Conservation (phyloP, 1,284 basidiomycete species). For the Sanghuangporus baumii region DNA sequence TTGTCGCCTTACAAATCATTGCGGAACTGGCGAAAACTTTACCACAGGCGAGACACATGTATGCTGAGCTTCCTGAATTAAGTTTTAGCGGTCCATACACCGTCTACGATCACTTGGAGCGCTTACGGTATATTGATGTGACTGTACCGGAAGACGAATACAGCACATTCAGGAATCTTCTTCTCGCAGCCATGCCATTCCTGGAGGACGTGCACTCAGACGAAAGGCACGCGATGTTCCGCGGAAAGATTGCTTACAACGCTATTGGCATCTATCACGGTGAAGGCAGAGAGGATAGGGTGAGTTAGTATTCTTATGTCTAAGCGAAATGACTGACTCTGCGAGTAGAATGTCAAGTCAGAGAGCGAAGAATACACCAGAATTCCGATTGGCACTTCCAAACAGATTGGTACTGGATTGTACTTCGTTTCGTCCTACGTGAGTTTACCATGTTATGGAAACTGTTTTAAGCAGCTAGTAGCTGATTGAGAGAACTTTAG, state of each 20-base stretch:
- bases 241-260: conserved; percentile 72
- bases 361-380: conserved; percentile 69
- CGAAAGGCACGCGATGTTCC: conserved; percentile 54
- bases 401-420: conserved; percentile 67
- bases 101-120: conserved; percentile 70
- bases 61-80: conserved; percentile 40
- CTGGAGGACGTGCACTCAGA: conserved; percentile 63
- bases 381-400: conserved; percentile 64
- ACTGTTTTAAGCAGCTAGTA: not conserved
- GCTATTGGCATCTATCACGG: conserved; percentile 61
- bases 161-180: conserved; percentile 47
- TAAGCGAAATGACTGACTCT: not conserved
- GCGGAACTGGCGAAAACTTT: conserved; percentile 57
- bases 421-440: conserved; percentile 74
- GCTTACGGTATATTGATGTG: conserved; percentile 59
- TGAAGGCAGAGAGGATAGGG: conserved; percentile 60
- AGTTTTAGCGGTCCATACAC: conserved; percentile 46
- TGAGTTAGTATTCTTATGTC: conserved; percentile 22
- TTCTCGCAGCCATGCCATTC: conserved; percentile 60
- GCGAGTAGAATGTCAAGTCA: conserved; percentile 36
- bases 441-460: conserved; percentile 22
- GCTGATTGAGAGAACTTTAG: conserved; percentile 26
- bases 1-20: conserved; percentile 65
- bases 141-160: conserved; percentile 42
- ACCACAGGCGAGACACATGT: conserved; percentile 23